These are phyloP conservation scores for Dactylonectria estremocensis DNA, from an alignment of 2,329 filamentous ascomycete genomes.

Conservation along the genomic window DNA sequence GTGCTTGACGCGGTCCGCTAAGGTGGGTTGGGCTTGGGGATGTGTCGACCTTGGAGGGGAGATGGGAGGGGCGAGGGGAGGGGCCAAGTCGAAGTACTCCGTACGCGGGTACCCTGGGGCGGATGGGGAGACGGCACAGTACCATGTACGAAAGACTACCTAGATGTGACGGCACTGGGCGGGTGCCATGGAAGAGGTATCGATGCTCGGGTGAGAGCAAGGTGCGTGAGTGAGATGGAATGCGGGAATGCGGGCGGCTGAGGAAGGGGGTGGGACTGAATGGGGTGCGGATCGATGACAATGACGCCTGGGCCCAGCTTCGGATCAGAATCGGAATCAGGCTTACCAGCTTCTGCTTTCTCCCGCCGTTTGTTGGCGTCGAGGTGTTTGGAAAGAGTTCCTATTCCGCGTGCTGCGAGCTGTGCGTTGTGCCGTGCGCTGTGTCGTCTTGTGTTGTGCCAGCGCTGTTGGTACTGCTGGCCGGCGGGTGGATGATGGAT, in stretches of 20 bases:
- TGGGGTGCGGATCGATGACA: conserved; percentile 24
- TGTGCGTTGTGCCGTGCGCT: conserved; percentile 3
- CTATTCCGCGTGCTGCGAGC: conserved; percentile 8
- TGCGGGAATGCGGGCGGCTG: conserved; percentile 33
- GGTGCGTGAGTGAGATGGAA: conserved; percentile 21
- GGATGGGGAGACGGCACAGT: conserved; percentile 15
- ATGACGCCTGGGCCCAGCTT: conserved; percentile 21
- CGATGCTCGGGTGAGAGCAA: conserved; percentile 8
- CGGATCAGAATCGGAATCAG: conserved; percentile 18
- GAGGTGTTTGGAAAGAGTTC: conserved; percentile 11
- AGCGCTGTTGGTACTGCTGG: conserved; percentile 25
- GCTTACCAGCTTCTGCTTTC: conserved; percentile 24
- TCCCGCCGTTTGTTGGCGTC: conserved; percentile 1
- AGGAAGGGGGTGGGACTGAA: conserved; percentile 21
- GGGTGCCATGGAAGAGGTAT: conserved; percentile 13
- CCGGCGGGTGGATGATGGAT: conserved; percentile 17
- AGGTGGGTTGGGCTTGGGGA: conserved; percentile 23
- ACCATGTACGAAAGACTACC: conserved; percentile 11
- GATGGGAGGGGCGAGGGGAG: conserved; percentile 31
- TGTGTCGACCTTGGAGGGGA: conserved; percentile 10
- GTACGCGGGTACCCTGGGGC: conserved; percentile 25
- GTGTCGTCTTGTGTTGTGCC: conserved; percentile 20
- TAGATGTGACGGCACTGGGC: conserved; percentile 14
- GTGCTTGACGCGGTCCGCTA: conserved; percentile 19
- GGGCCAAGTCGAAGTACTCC: conserved; percentile 29